Percentiles rank a stretch among this genome's conserved stretches.
phyloP scores from a whole-genome alignment of 2,329 filamentous ascomycete species.

The Colletotrichum sp. region DNA sequence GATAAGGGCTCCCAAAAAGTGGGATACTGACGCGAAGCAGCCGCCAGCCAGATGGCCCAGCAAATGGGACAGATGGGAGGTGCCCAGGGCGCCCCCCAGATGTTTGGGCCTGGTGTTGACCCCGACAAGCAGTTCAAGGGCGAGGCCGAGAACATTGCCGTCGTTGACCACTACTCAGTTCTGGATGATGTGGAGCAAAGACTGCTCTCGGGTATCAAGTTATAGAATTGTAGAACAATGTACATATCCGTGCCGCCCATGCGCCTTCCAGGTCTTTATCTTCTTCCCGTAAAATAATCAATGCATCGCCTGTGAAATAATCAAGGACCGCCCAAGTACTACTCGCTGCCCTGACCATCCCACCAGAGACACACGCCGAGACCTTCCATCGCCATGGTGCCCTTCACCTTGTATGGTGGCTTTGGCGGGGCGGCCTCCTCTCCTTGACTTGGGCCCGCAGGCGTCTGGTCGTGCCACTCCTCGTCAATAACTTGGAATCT shows the following conservation, averaged over 20 bases:
- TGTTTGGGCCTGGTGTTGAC: constrained; percentile 92
- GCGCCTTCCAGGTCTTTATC: not conserved
- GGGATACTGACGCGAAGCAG: constrained; percentile 52
- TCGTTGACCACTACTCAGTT: constrained; percentile 92
- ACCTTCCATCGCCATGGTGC: constrained; percentile 67
- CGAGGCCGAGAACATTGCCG: constrained; percentile 94
- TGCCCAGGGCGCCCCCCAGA: constrained; percentile 60
- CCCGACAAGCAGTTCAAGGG: constrained; percentile 93
- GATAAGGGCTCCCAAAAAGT: not conserved
- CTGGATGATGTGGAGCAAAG: constrained; percentile 88
- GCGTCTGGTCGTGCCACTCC: constrained; percentile 88
- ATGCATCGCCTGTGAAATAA: not conserved
- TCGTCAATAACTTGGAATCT: constrained; percentile 86
- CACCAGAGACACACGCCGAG: constrained; percentile 70
- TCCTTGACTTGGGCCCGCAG: constrained; percentile 68
- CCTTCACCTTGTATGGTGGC: constrained; percentile 74
- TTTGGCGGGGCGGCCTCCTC: constrained; percentile 66
- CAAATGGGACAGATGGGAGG: constrained; percentile 86
- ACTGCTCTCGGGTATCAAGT: constrained; percentile 65
- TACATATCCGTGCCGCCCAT: not conserved
- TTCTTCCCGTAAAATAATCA: not conserved
- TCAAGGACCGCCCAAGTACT: not conserved
- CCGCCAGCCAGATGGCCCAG: constrained; percentile 89
- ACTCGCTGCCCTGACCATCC: constrained; percentile 41
- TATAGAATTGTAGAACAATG: constrained; percentile 31